Evolutionary conservation across 1,139 yeast species (phyloP).

Genomic region (Hyphopichia buzzinii): DNA sequence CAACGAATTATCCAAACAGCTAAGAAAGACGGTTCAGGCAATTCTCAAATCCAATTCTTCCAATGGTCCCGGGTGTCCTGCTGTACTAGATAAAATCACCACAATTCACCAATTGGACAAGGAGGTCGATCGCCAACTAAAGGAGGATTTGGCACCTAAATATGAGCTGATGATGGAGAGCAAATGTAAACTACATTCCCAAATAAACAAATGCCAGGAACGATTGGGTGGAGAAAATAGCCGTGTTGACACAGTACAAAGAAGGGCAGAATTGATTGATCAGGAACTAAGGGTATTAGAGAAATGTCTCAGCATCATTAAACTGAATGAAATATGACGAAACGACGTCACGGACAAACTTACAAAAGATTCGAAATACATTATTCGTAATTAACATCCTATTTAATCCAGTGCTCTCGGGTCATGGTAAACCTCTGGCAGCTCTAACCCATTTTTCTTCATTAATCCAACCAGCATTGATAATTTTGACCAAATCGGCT

Average conservation of each 20-base stretch:
- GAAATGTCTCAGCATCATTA: slow-evolving; percentile 23
- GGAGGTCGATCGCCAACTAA: slow-evolving; percentile 37
- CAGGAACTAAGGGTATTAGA: slow-evolving; percentile 50
- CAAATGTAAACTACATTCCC: slow-evolving; percentile 18
- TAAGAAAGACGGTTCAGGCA: slow-evolving; percentile 22
- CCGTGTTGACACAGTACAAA: slow-evolving; percentile 36
- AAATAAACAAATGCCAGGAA: slow-evolving; percentile 17
- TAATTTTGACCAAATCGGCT: slow-evolving; percentile 55
- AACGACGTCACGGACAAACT: neutral
- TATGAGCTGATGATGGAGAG: slow-evolving; percentile 22
- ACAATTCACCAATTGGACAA: slow-evolving; percentile 42
- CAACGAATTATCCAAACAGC: slow-evolving; percentile 25
- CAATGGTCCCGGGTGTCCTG: slow-evolving; percentile 19
- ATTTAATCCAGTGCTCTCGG: neutral
- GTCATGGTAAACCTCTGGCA: slow-evolving; percentile 41
- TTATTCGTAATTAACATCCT: neutral
- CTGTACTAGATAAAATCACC: slow-evolving; percentile 41
- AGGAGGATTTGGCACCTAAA: slow-evolving; percentile 24
- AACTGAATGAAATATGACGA: slow-evolving; percentile 6
- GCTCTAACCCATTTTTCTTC: slow-evolving; percentile 65
- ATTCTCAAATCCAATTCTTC: slow-evolving; percentile 28
- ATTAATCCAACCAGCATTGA: slow-evolving; percentile 70
- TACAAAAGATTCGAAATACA: neutral
- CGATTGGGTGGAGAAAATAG: slow-evolving; percentile 9
- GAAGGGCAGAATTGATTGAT: slow-evolving; percentile 42